phyloP scores from a whole-genome alignment of 305 asterid genomes.

The Striga hermonthica region DNA sequence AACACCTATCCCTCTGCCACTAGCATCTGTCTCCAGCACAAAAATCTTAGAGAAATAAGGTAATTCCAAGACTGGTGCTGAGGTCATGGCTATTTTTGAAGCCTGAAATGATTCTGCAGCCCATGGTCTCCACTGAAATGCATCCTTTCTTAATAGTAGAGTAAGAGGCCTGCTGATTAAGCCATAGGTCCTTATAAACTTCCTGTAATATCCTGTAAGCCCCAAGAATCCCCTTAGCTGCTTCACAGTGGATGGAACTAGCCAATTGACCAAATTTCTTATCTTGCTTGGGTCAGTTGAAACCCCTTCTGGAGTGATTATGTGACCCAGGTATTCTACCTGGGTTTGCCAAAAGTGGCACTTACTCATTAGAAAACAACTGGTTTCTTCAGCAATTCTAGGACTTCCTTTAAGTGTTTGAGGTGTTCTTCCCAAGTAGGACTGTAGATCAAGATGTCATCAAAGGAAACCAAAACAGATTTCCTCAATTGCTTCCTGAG shows the following conservation, averaged over 20 bases:
- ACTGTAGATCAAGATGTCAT: neutral
- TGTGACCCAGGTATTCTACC: neutral
- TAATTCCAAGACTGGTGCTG: neutral
- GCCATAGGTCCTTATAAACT: neutral
- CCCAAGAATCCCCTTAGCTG: neutral
- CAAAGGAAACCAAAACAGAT: neutral
- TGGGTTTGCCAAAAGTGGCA: neutral
- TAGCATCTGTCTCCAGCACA: neutral
- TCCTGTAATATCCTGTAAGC: no score
- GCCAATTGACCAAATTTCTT: neutral
- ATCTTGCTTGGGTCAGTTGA: neutral
- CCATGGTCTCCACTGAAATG: neutral
- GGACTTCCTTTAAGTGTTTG: neutral
- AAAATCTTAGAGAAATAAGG: neutral
- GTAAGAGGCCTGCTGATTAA: no score
- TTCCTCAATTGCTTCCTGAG: neutral
- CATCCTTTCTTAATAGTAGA: neutral
- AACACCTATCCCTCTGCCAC: neutral
- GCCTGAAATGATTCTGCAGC: neutral
- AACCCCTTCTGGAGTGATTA: neutral
- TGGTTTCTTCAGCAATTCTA: neutral
- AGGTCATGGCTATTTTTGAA: no score
- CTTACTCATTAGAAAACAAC: neutral
- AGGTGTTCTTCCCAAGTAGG: no score
- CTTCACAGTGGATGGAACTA: neutral